Evolutionary conservation across 306 rosid genomes (phyloP).

Genomic region (Cucurbita ficifolia): DNA sequence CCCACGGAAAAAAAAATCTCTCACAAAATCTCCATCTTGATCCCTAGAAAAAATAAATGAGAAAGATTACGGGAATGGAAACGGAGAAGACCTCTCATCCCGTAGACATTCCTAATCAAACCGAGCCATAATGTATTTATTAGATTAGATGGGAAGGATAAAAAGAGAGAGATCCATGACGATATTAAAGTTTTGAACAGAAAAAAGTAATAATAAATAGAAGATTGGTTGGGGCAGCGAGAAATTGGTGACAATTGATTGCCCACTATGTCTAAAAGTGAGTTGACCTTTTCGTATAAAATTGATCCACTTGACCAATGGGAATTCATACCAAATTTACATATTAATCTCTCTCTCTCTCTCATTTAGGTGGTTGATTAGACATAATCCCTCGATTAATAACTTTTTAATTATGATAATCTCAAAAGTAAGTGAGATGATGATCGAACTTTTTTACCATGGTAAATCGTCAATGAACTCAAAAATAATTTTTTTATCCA

Average conservation of each 20-base stretch:
- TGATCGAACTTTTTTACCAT: too few relatives aligned
- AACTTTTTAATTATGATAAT: neutral
- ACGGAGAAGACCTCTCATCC: too few relatives aligned
- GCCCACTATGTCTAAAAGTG: conserved; percentile 2
- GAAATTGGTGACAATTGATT: neutral
- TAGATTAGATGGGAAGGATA: neutral
- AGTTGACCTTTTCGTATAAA: neutral
- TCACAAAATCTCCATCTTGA: too few relatives aligned
- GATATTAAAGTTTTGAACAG: neutral
- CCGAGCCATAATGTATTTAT: neutral
- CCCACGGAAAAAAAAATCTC: too few relatives aligned
- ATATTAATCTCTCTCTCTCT: neutral
- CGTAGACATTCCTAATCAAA: too few relatives aligned
- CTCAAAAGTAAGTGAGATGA: neutral
- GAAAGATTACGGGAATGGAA: too few relatives aligned
- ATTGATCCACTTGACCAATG: neutral
- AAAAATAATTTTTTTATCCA: too few relatives aligned
- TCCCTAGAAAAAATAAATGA: too few relatives aligned
- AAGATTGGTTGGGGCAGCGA: neutral
- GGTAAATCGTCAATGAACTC: too few relatives aligned
- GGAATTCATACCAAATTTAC: neutral
- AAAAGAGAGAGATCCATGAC: neutral
- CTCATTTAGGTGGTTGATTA: neutral
- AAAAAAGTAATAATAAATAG: neutral
- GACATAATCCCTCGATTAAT: neutral